phyloP scores from a whole-genome alignment of 805 yeast genomes.

The Dipodascus geniculatus region DNA sequence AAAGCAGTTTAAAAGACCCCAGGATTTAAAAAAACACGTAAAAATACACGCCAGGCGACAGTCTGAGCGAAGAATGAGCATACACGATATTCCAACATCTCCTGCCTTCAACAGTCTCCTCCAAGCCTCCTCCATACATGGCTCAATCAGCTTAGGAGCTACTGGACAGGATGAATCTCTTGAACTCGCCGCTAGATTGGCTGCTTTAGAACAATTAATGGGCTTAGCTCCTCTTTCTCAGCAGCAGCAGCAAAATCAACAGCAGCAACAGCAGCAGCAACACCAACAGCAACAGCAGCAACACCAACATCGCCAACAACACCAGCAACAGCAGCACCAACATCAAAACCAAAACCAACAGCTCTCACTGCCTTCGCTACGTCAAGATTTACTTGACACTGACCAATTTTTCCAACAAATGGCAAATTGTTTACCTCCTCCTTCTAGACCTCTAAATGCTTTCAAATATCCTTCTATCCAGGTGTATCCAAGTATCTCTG shows the following conservation, averaged over 20 bases:
- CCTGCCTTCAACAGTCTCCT: background rate
- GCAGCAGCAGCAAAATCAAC: background rate
- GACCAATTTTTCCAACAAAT: slow-evolving; percentile 54
- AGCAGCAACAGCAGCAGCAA: background rate
- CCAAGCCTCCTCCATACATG: slow-evolving; percentile 3
- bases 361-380: slow-evolving; percentile 23
- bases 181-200: slow-evolving; percentile 29
- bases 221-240: slow-evolving; percentile 13
- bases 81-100: background rate
- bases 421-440: slow-evolving; percentile 24
- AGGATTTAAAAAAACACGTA: slow-evolving; percentile 87
- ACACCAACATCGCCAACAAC: slow-evolving; percentile 6
- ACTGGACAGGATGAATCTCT: background rate
- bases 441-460: background rate
- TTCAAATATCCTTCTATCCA: background rate
- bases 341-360: background rate
- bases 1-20: slow-evolving; percentile 88
- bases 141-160: slow-evolving; percentile 5
- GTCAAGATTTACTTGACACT: slow-evolving; percentile 49
- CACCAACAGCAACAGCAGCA: background rate
- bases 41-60: slow-evolving; percentile 56
- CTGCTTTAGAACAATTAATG: slow-evolving; percentile 32
- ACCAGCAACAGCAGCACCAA: too few relatives aligned
- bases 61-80: slow-evolving; percentile 21
- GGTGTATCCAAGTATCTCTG: slow-evolving; percentile 3